Conservation (phyloP, 2,329 filamentous ascomycete species). For the Fusarium compactum region DNA sequence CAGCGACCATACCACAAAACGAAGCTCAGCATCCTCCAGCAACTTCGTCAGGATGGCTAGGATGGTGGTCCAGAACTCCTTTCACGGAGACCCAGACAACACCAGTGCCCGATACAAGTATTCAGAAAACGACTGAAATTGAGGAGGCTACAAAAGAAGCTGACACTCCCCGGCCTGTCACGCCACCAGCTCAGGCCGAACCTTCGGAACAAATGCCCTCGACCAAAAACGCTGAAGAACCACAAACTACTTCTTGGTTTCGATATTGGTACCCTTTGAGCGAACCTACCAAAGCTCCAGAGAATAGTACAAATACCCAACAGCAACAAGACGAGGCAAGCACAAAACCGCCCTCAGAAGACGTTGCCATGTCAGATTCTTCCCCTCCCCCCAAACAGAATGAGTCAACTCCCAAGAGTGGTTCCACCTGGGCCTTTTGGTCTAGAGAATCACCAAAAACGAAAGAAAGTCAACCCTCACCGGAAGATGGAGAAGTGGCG, state of each 20-base stretch:
- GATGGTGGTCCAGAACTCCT: slow-evolving; percentile 61
- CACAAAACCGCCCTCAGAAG: slow-evolving; percentile 47
- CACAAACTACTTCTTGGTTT: slow-evolving; percentile 55
- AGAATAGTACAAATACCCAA: slow-evolving; percentile 17
- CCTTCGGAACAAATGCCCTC: slow-evolving; percentile 29
- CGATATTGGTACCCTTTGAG: slow-evolving; percentile 54
- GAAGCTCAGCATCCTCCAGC: slow-evolving; percentile 30
- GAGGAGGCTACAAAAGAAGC: slow-evolving; percentile 30
- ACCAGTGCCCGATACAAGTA: slow-evolving; percentile 9
- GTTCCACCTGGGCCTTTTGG: slow-evolving; percentile 86
- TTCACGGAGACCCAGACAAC: slow-evolving; percentile 41
- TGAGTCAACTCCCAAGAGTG: slow-evolving; percentile 59
- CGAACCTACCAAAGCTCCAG: slow-evolving; percentile 28
- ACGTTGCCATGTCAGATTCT: slow-evolving; percentile 60
- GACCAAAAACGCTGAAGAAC: slow-evolving; percentile 29
- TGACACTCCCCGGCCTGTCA: slow-evolving; percentile 36
- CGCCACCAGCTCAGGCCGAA: slow-evolving; percentile 40
- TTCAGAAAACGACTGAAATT: slow-evolving; percentile 29
- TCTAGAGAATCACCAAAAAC: slow-evolving; percentile 67
- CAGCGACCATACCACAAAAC: slow-evolving; percentile 5
- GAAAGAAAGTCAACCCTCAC: slow-evolving; percentile 48
- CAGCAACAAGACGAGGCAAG: slow-evolving; percentile 27
- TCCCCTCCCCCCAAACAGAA: slow-evolving; percentile 49
- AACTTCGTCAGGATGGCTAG: slow-evolving; percentile 65
- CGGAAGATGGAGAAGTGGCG: slow-evolving; percentile 65